These are phyloP conservation scores for Sporisorium scitamineum DNA, from an alignment of 1,284 basidiomycete genomes.

Conservation along the genomic window DNA sequence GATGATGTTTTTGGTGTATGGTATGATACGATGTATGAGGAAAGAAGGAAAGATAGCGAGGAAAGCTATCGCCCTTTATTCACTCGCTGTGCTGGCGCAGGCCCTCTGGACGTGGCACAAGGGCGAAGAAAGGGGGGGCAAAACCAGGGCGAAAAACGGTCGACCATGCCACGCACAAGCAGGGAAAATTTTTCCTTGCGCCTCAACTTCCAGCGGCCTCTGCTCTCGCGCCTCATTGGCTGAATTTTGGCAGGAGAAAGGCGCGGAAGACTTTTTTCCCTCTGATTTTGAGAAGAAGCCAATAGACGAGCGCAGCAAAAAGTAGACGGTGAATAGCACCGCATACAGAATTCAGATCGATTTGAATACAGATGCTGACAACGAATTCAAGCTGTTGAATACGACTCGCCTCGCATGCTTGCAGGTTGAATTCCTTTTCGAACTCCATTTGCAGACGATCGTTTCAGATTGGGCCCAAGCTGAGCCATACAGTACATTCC, in stretches of 20 bases:
- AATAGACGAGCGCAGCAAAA: neutral
- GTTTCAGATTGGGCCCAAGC: neutral
- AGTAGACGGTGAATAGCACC: conserved; percentile 5
- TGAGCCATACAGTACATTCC: neutral
- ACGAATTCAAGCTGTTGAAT: neutral
- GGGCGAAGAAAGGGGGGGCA: conserved; percentile 13
- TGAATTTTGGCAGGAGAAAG: neutral
- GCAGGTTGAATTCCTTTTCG: neutral
- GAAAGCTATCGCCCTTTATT: conserved; percentile 35
- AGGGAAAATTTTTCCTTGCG: conserved; percentile 50
- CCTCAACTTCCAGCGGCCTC: conserved; percentile 35
- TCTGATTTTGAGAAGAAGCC: conserved; percentile 30
- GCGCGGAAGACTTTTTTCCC: conserved; percentile 3
- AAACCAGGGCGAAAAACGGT: neutral
- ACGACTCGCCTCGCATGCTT: conserved; percentile 2
- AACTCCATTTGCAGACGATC: conserved; percentile 1
- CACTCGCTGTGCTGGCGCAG: conserved; percentile 18
- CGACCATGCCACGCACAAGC: conserved; percentile 23
- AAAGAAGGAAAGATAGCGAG: conserved; percentile 35
- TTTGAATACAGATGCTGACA: conserved; percentile 3
- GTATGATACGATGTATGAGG: conserved; percentile 54
- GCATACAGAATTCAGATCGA: neutral
- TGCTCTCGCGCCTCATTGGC: conserved; percentile 36
- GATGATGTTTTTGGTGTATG: conserved; percentile 42
- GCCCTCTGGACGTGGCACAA: conserved; percentile 4